Conservation (phyloP, 257 asterid genomes). For the Solanum microdontum region DNA sequence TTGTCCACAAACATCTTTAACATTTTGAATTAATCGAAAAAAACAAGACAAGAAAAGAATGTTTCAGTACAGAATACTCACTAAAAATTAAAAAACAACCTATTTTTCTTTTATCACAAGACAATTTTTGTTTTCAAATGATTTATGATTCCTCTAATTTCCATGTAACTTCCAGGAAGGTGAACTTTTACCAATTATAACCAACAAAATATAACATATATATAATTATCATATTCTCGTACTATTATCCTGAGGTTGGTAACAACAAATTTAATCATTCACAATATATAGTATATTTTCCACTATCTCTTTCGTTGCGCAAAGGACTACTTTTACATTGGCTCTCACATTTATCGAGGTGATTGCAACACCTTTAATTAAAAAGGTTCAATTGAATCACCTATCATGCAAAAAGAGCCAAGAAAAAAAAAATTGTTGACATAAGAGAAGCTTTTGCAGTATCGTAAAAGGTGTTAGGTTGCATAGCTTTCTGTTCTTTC, state of each 20-base stretch:
- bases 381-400: background rate
- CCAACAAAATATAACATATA: background rate
- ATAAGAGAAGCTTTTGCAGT: background rate
- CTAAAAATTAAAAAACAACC: background rate
- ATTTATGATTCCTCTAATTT: background rate
- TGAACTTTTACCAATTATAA: background rate
- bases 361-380: background rate
- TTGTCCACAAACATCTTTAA: background rate
- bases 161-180: constrained; percentile 12
- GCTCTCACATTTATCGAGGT: background rate
- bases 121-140: background rate
- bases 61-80: background rate
- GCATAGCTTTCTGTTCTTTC: too few species aligned
- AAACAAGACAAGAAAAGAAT: background rate
- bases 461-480: background rate
- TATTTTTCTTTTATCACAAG: background rate
- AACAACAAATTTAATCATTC: background rate
- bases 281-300: background rate
- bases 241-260: background rate
- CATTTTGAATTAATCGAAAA: background rate
- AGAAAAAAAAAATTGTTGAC: background rate
- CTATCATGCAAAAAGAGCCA: background rate
- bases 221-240: background rate
- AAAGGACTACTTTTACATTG: background rate
- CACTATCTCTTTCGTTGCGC: background rate